Base-by-base conservation (phyloP, 371 early-diverging fungal genomes). In the Apophysomyces trapeziformis region DNA sequence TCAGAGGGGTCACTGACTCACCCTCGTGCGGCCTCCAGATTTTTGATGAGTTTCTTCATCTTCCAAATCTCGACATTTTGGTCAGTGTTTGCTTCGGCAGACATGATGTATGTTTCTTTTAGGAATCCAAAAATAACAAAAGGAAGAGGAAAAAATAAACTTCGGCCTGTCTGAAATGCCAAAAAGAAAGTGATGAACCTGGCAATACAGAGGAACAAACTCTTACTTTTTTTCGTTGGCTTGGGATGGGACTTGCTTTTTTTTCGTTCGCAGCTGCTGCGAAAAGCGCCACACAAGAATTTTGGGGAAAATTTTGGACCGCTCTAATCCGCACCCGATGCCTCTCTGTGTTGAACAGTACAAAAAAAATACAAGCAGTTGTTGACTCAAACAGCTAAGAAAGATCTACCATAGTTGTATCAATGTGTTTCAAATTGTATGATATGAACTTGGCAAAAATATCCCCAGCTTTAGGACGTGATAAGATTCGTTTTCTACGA, bases 1-100 rank as follows among this genome's bases (percentile, higher is more conserved):
- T 16, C 16, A 46, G 18, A 57, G 37, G 37, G 38, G 58, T 21
- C 5, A 21, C 6, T n/a, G 16, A 50, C 54, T 8, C 41, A 50
- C 54, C 54, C 54, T 74, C 96, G 85, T 7, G 98, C 97, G 60
- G 93, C 93, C 66, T 95, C 91, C 74, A 99, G 86, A 69, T 90
- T 87, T 88, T 98, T 97, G 78, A 99, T 93, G 76, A 98, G 88
- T 84, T 94, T 95, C 86, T 97, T 97, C 86, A 97, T 92, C 89
- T 95, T 96, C 96, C 96, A 99, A 67, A 97, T 91, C 83, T 96
- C 92, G 68, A 96, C 89, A 79, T 96, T 94, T 71, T 93, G 83
- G 75, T 88, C 90, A 66, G 83, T 74, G 39, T 68, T 45, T 16
- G 57, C 58, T 1, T 69, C 47, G 44, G 39, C 36, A 36, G 62